phyloP scores from a whole-genome alignment of 139 green algal genomes.

The Chlorokybus atmophyticus region DNA sequence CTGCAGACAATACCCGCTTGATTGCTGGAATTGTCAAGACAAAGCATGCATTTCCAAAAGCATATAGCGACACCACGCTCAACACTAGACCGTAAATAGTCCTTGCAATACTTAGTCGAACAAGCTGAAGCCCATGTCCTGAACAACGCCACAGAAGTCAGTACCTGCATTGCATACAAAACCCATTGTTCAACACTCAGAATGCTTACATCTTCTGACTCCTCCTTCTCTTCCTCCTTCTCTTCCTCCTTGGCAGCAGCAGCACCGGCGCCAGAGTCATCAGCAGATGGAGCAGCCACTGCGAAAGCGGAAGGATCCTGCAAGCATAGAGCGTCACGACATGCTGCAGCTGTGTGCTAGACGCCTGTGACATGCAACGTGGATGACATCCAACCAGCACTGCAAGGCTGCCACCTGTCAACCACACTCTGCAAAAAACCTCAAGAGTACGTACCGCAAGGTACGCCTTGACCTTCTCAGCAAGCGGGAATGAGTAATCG shows the following conservation, averaged over 20 bases:
- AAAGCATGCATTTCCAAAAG: no score
- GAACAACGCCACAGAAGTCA: constrained; percentile 2
- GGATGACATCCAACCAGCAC: neutral
- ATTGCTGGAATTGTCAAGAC: no score
- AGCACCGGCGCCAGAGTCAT: neutral
- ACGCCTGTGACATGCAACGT: neutral
- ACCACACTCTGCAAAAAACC: neutral
- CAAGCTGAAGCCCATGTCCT: constrained; percentile 11
- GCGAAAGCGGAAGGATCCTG: constrained; percentile 7
- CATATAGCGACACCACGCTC: no score
- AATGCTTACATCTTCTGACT: no score
- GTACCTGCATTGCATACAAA: no score
- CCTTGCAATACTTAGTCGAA: constrained; percentile 9
- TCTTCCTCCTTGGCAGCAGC: neutral
- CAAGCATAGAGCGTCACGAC: no score
- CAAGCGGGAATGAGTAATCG: constrained; percentile 88
- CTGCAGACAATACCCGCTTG: no score
- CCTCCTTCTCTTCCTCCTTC: constrained; percentile 11
- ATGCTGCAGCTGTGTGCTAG: no score
- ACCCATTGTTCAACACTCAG: no score
- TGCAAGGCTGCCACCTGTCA: neutral
- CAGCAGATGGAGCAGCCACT: neutral
- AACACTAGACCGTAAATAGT: no score
- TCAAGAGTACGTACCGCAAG: constrained; percentile 35
- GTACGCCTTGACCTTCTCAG: constrained; percentile 87